These are phyloP conservation scores for Pleurotus cornucopiae DNA, from an alignment of 768 basidiomycete species.

Conservation along the genomic window DNA sequence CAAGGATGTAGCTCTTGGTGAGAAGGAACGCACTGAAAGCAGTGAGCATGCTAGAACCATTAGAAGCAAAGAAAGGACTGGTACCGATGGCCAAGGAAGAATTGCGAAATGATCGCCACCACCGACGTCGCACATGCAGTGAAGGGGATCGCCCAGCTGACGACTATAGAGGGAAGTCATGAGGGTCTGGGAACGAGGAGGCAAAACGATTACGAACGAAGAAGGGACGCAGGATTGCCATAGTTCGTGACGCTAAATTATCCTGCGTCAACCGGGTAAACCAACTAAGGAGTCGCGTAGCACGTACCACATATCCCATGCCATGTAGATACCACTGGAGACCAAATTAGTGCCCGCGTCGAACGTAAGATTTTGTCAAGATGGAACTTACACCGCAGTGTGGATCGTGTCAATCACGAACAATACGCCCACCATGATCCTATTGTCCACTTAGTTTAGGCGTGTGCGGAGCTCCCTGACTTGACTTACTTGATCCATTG, in stretches of 20 bases:
- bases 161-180: constrained; percentile 20
- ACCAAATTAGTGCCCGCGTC: constrained; percentile 2
- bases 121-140: constrained; percentile 43
- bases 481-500: constrained; percentile 27
- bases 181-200: background rate
- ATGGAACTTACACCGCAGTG: constrained; percentile 27
- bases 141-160: constrained; percentile 48
- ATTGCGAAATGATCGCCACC: constrained; percentile 46
- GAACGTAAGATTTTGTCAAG: constrained; percentile 5
- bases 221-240: constrained; percentile 30
- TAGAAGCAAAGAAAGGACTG: constrained; percentile 2
- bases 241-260: constrained; percentile 34
- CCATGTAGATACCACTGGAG: constrained; percentile 28
- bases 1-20: constrained; percentile 30
- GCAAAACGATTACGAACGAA: constrained; percentile 16
- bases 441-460: constrained; percentile 10
- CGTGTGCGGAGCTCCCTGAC: background rate
- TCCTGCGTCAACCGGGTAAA: background rate
- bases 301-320: constrained; percentile 27
- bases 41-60: background rate
- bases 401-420: constrained; percentile 33
- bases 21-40: constrained; percentile 28
- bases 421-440: constrained; percentile 26
- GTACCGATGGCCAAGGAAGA: constrained; percentile 42
- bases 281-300: background rate